Base-by-base conservation (phyloP, 768 basidiomycete genomes). In the Amyloporia xantha region DNA sequence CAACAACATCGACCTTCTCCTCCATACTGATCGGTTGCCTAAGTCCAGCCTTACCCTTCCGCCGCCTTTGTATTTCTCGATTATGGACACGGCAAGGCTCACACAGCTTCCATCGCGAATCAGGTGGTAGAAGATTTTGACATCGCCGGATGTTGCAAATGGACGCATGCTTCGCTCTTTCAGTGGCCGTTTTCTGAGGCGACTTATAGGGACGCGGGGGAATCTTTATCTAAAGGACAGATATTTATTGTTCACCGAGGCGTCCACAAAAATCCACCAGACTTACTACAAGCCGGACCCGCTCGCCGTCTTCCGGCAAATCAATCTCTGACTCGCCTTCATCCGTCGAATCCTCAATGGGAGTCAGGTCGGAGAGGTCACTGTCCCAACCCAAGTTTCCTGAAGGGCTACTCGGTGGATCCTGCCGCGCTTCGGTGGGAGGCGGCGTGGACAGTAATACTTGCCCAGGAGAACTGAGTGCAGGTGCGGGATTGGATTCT, bases 301-400 rank as follows among this genome's bases (percentile, higher is more conserved):
- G n/a, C 1, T 52, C 57, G 39, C 47, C 44, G 10, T 54, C 57
- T 30, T 39, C 38, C 2, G 43, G 27, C 11, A 40, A 15, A 20
- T 59, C 53, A n/a, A 56, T 36, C 24, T 51, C 51, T 3, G 54
- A 52, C 35, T 56, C 55, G 35, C 48, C 54, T n/a, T n/a, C n/a
- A n/a, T n/a, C n/a, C n/a, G n/a, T n/a, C n/a, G 53, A 53, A 13
- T 56, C 56, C 38, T 57, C 58, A 2, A 59, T 42, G 2, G 62
- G 59, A 3, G 60, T 61, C 23, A 63, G 47, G 4, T 63, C 62
- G 2, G 62, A 63, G 5, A 38, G 20, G 25, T 47, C 46, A 17
- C 36, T 47, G 36, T 39, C 37, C 46, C 46, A 38, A 10, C 41
- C 41, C 10, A 21, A 23, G 5, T 19, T 11, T 23, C 10, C 24